Conservation (phyloP, 768 basidiomycete genomes). For the Lactarius quietus region DNA sequence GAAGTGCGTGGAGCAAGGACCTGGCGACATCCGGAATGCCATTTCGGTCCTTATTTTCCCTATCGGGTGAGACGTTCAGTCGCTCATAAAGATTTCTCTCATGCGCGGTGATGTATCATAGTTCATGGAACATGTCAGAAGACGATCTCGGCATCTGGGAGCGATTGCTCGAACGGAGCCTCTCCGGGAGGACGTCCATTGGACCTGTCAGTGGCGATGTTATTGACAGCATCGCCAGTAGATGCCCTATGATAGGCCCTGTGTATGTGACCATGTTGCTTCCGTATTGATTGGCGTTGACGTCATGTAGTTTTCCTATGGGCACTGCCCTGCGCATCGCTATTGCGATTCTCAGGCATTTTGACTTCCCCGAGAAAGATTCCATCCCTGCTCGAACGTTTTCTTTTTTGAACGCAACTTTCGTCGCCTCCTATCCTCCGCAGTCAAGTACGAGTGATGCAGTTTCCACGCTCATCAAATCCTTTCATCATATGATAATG, state of each 20-base stretch:
- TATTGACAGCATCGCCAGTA: constrained; percentile 7
- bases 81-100: neutral
- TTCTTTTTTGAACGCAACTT: constrained; percentile 2
- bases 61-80: constrained; percentile 4
- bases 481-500: constrained; percentile 1
- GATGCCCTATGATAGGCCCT: constrained; percentile 6
- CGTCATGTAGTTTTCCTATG: constrained; percentile 7
- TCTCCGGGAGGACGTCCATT: neutral
- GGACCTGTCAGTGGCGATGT: neutral
- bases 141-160: constrained; percentile 21
- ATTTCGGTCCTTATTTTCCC: constrained; percentile 7
- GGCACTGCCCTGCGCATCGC: constrained; percentile 10
- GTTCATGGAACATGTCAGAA: constrained; percentile 19
- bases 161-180: constrained; percentile 1
- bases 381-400: neutral
- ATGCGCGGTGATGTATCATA: neutral
- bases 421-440: constrained; percentile 15
- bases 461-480: neutral
- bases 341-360: constrained; percentile 6
- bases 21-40: neutral
- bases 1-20: neutral
- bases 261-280: neutral
- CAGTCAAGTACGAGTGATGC: neutral
- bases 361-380: constrained; percentile 7
- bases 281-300: neutral